Evolutionary conservation across 2,329 filamentous ascomycete genomes (phyloP), one percentile per base, ranked within the genome.

Genomic region (Niveomyces coronatus): DNA sequence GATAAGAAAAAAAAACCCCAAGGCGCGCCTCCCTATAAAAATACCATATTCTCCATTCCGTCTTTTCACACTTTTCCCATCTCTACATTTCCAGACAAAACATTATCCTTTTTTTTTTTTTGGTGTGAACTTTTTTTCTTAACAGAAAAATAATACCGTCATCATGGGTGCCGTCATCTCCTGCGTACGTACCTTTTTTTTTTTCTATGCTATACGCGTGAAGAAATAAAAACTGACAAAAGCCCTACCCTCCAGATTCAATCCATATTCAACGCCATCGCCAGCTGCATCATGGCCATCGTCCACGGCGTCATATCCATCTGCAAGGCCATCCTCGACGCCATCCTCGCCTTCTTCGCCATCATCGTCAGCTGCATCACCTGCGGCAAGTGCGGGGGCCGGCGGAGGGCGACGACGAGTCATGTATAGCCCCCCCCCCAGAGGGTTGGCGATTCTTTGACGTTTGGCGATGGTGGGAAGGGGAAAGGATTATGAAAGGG

Each of bases 121-220:
- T n/a, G n/a, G n/a, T n/a, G n/a, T n/a, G 18, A 20, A 8, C 15
- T 20, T 9, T 14, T 8, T 9, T 26, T 11, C 5, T 26, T 13
- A 15, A 35, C 37, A 41, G 37, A 27, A 40, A n/a, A n/a, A 43
- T 43, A 40, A 34, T 27, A 45, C 42, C 44, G 37, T 42, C 51
- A 62, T 26, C 44, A 89, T 91, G 85, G 85, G 85, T 65, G 83
- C 81, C 61, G 79, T 91, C 54, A 69, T 86, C 49, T 88, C 83
- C 58, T 88, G 84, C 57, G 84, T 89, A 84, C 54, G 82, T 73
- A 11, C 36, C 16, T 35, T 35, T 27, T 17, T 14, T 17, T 29
- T 36, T 20, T 6, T 11, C 9, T 8, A 16, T 11, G 8, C 16
- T 19, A 18, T 22, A 22, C 26, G 24, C 24, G 22, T 16, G 9